Evolutionary conservation across 805 yeast genomes (phyloP), one percentile per base, ranked within the genome.

Genomic region (Wickerhamomyces ciferrii): DNA sequence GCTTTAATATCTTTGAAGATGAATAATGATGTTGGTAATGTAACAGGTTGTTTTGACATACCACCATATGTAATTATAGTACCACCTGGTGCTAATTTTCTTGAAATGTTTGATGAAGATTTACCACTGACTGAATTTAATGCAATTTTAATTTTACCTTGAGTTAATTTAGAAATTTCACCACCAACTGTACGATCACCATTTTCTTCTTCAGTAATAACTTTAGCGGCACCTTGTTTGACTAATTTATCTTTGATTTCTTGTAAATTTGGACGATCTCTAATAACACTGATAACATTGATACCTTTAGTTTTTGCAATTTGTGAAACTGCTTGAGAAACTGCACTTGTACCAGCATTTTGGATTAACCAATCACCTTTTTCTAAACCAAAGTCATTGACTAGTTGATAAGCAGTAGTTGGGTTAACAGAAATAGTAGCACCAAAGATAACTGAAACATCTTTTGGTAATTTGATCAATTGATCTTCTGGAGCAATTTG

Each of bases 291-390:
- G 54, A 94, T 76, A 11, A 96, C 88, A 57, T 89, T 88, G 61
- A 83, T 66, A 1, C 96, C 96, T 63, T 84, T 73, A 25, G 81
- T 71, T 53, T 79, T 79, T 27, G 87, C 96, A 45, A 94, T 78
- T 66, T 94, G 99, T 42, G 89, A 76, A 8, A 96, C 98, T 55
- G 86, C 83, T 55, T 89, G 81, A 6, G 97, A 96, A 11, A 94
- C 99, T 25, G 94, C 96, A 8, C 96, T 88, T 54, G 89, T 94
- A 32, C 96, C 98, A 29, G 97, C 99, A 59, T 92, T 94, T 68
- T 94, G 98, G 51, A 94, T 82, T 52, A 94, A 79, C 96, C 96
- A 94, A 63, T 91, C 91, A 37, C 70, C 71, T 62, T 71, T 62
- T 17, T 59, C 44, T 24, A 55, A 45, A 5, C 68, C 61, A 63